A percentile compares a stretch with the other conserved stretches of the same genome.
Evolutionary conservation across 192 early-diverging fungal genomes (phyloP).

Genomic region (Chytriomyces confervae): DNA sequence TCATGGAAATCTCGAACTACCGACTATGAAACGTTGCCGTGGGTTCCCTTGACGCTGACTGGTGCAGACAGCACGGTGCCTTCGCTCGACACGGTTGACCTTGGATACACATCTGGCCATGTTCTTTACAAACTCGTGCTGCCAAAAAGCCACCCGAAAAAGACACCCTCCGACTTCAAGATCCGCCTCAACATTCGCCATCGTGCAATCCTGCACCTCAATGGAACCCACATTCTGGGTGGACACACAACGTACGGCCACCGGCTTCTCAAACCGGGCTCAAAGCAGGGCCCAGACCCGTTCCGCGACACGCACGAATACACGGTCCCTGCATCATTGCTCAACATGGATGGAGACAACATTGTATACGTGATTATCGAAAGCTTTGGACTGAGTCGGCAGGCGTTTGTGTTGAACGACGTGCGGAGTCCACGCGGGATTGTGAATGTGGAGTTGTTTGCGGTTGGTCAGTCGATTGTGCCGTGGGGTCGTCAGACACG

Average conservation of each 20-base stretch:
- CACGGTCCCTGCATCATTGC: slow-evolving; percentile 47
- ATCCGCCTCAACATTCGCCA: slow-evolving; percentile 76
- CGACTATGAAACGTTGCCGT: slow-evolving; percentile 20
- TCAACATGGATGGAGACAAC: slow-evolving; percentile 52
- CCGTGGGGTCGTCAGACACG: neutral
- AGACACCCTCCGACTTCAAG: slow-evolving; percentile 19
- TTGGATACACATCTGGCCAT: slow-evolving; percentile 69
- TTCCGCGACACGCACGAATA: slow-evolving; percentile 65
- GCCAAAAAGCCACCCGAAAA: neutral
- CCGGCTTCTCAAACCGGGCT: slow-evolving; percentile 58
- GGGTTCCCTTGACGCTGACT: slow-evolving; percentile 12
- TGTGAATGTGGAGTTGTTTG: slow-evolving; percentile 55
- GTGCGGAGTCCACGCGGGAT: slow-evolving; percentile 77
- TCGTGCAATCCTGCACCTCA: slow-evolving; percentile 72
- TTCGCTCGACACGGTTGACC: slow-evolving; percentile 62
- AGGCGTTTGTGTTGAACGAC: slow-evolving; percentile 76
- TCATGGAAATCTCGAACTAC: neutral
- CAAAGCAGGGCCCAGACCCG: slow-evolving; percentile 76
- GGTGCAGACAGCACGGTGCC: slow-evolving; percentile 34
- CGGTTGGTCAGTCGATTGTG: slow-evolving; percentile 33
- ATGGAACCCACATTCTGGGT: slow-evolving; percentile 69
- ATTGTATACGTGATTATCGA: slow-evolving; percentile 75
- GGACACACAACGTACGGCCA: slow-evolving; percentile 80
- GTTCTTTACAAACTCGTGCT: slow-evolving; percentile 64
- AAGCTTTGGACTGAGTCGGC: slow-evolving; percentile 74